Conservation (phyloP, 306 rosid genomes). For the Ziziphus jujuba region DNA sequence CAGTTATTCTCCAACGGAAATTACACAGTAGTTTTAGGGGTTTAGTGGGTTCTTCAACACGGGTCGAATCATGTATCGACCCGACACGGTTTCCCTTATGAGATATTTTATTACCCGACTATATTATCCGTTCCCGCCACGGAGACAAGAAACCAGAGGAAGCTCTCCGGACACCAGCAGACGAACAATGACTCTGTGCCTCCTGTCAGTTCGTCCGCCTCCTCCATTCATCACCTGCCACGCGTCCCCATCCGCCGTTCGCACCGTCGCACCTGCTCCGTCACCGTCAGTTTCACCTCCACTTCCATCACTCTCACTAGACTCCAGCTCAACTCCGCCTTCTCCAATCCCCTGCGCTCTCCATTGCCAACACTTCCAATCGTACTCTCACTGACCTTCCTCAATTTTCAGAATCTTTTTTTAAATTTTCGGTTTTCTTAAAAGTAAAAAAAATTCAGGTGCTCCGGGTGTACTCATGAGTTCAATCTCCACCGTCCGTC, state of each 20-base stretch:
- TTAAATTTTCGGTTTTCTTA: background rate
- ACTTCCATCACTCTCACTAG: slow-evolving; percentile 32
- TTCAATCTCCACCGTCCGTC: slow-evolving; percentile 79
- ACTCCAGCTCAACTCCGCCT: slow-evolving; percentile 34
- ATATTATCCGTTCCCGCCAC: slow-evolving; percentile 62
- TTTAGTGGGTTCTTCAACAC: no score
- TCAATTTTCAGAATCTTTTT: background rate
- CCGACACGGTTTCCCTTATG: background rate
- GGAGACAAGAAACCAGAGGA: background rate
- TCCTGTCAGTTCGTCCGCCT: slow-evolving; percentile 45
- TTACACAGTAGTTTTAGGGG: no score
- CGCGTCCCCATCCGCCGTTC: slow-evolving; percentile 35
- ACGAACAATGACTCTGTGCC: slow-evolving; percentile 44
- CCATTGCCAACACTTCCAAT: slow-evolving; percentile 79
- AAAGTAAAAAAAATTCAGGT: slow-evolving; percentile 38
- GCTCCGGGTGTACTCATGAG: slow-evolving; percentile 94
- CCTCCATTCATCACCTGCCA: slow-evolving; percentile 54
- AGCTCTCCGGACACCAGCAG: background rate
- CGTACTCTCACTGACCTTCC: slow-evolving; percentile 40
- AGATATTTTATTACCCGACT: background rate
- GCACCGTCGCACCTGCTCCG: slow-evolving; percentile 16
- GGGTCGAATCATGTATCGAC: background rate
- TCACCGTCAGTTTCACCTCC: slow-evolving; percentile 16
- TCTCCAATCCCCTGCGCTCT: slow-evolving; percentile 68
- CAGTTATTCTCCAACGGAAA: no score